A percentile compares a stretch with the other conserved stretches of the same genome.
These are phyloP conservation scores for Dioscorea zingiberensis DNA, from an alignment of 106 monocot genomes.

Conservation along the genomic window DNA sequence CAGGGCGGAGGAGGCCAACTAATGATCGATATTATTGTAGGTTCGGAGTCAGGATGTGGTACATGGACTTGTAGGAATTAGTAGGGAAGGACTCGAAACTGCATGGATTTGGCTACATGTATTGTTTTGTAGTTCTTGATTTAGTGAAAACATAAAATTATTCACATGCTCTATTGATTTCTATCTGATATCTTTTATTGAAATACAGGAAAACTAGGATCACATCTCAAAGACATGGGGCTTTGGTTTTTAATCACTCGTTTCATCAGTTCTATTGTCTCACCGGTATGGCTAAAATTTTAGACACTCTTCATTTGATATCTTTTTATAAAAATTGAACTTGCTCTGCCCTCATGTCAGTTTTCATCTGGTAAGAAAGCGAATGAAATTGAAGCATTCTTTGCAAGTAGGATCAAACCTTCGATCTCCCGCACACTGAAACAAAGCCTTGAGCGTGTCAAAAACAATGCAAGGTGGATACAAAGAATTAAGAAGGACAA, in stretches of 20 bases:
- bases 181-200: not conserved
- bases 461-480: slow-evolving; percentile 24
- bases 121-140: not conserved
- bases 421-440: slow-evolving; percentile 26
- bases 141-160: not conserved
- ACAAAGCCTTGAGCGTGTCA: slow-evolving; percentile 23
- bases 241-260: slow-evolving; percentile 38
- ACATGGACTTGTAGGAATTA: slow-evolving; percentile 46
- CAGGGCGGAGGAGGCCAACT: too few relatives aligned
- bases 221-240: slow-evolving; percentile 71
- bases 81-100: slow-evolving; percentile 61
- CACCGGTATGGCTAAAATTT: slow-evolving; percentile 34
- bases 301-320: not conserved
- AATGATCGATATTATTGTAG: slow-evolving; percentile 14
- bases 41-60: slow-evolving; percentile 78
- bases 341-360: not conserved
- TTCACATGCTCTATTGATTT: not conserved
- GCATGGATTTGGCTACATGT: slow-evolving; percentile 96
- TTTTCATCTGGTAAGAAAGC: slow-evolving; percentile 27
- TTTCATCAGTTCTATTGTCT: slow-evolving; percentile 47
- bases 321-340: not conserved
- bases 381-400: slow-evolving; percentile 28
- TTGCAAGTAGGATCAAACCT: slow-evolving; percentile 20
- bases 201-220: slow-evolving; percentile 83
- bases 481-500: slow-evolving; percentile 7